These are phyloP conservation scores for Platanus orientalis DNA, from an alignment of 164 flowering plant species.

Conservation along the genomic window DNA sequence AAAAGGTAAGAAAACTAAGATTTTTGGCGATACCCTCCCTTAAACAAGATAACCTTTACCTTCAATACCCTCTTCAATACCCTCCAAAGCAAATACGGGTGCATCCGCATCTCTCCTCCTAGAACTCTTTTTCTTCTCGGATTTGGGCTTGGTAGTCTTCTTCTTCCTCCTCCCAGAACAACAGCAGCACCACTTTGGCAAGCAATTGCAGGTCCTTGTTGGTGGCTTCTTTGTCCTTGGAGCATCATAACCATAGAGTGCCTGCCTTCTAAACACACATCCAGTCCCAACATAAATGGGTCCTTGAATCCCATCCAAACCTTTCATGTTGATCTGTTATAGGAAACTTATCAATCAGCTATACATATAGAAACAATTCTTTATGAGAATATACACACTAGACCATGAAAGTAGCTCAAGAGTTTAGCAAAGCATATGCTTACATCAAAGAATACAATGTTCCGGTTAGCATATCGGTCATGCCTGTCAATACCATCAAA, in stretches of 20 bases:
- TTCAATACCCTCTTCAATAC: constrained; percentile 50
- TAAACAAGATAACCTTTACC: constrained; percentile 19
- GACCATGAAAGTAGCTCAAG: not conserved
- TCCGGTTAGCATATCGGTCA: constrained; percentile 63
- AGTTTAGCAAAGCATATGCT: constrained; percentile 13
- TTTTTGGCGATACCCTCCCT: not conserved
- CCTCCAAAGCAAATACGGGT: constrained; percentile 36
- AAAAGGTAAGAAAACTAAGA: too few relatives aligned
- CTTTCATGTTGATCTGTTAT: constrained; percentile 70
- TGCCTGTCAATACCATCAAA: constrained; percentile 59
- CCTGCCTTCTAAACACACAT: too few relatives aligned
- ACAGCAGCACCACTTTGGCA: constrained; percentile 59
- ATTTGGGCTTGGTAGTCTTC: constrained; percentile 31
- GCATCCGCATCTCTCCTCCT: constrained; percentile 29
- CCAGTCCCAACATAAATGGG: constrained; percentile 85
- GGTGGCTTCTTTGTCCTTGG: constrained; percentile 50
- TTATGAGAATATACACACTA: not conserved
- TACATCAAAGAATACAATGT: constrained; percentile 65
- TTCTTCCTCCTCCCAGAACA: constrained; percentile 44
- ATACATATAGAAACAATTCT: not conserved
- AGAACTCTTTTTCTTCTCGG: constrained; percentile 39
- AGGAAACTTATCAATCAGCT: not conserved
- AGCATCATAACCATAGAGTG: constrained; percentile 65
- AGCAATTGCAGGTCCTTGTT: constrained; percentile 56
- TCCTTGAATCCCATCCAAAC: constrained; percentile 81